Evolutionary conservation across 495 filamentous ascomycete genomes (phyloP), one percentile per base, ranked within the genome.

Genomic region (Acidomyces sp.): DNA sequence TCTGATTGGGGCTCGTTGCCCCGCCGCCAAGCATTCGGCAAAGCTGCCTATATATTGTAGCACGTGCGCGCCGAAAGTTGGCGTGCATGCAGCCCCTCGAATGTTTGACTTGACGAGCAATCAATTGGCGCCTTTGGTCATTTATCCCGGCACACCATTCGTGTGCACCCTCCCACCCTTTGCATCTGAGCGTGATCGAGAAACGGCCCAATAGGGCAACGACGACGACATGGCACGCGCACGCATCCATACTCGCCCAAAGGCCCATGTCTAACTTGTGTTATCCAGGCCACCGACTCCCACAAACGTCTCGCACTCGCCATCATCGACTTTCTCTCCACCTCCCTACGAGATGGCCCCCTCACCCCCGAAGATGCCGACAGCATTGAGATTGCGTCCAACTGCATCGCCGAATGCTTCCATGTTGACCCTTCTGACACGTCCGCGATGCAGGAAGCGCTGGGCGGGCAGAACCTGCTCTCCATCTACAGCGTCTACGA

Each of bases 261-360:
- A 29, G 26, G 13, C 9, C 13, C 9, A 9, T 13, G 9, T 9
- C 26, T 29, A 29, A 34, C 13, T 34, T 6, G 6, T 7, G 13
- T 29, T 35, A 4, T 12, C 7, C 18, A 35, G 54, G 69, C 68
- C 9, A 69, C 63, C 43, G 80, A 82, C 48, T 78, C 85, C 45
- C 93, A 94, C 65, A 92, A 97, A 69, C 83, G 87, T 63, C 77
- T 97, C 43, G 92, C 90, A 54, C 82, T 96, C 57, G 85, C 92
- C 52, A 86, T 97, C 61, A 81, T 92, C 66, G 85, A 94, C 64
- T 97, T 94, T 70, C 78, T 97, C 21, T 71, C 71, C 40, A 76
- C 73, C 50, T 93, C 85, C 40, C 65, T 84, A 46, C 86, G 74
- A 43, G 90, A 97, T 52, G 88, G 88, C 51, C 90, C 86, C 21